Conservation (phyloP, 192 early-diverging fungal species). For the Coemansia guatemalensis region DNA sequence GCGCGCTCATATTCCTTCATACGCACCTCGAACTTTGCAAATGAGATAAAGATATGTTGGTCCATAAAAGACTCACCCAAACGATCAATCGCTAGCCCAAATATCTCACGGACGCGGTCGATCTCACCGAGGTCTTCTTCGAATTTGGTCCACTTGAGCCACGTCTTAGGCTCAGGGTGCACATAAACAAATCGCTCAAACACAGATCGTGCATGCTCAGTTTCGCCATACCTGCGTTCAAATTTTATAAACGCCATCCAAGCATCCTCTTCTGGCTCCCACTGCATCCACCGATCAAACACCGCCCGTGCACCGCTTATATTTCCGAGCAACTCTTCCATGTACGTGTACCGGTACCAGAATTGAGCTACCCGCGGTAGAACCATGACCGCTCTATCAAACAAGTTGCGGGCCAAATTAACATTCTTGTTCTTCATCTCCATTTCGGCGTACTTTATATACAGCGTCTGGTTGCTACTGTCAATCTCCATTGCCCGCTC, state of each 20-base stretch:
- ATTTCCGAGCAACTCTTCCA: slow-evolving; percentile 97
- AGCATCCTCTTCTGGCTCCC: slow-evolving; percentile 90
- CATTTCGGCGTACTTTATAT: slow-evolving; percentile 93
- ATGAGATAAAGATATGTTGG: slow-evolving; percentile 91
- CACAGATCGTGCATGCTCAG: slow-evolving; percentile 74
- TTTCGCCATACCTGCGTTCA: slow-evolving; percentile 85
- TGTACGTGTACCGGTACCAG: slow-evolving; percentile 96
- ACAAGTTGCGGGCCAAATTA: slow-evolving; percentile 90
- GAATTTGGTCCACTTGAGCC: slow-evolving; percentile 96
- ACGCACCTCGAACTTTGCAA: slow-evolving; percentile 94
- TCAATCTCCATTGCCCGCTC: slow-evolving; percentile 94
- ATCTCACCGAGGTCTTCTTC: slow-evolving; percentile 80
- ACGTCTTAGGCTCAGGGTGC: slow-evolving; percentile 91
- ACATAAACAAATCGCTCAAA: slow-evolving; percentile 85
- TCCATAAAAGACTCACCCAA: slow-evolving; percentile 90
- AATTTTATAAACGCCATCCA: slow-evolving; percentile 96
- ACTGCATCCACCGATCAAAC: slow-evolving; percentile 99
- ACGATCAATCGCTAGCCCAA: slow-evolving; percentile 79
- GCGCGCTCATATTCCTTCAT: slow-evolving; percentile 90
- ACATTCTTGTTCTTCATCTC: slow-evolving; percentile 98
- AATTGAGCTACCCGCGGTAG: slow-evolving; percentile 84
- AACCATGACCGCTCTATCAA: slow-evolving; percentile 86
- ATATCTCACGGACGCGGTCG: slow-evolving; percentile 79
- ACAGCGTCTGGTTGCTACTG: slow-evolving; percentile 79
- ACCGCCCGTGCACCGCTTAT: slow-evolving; percentile 83